These are phyloP conservation scores for Yamadazyma oceani DNA, from an alignment of 1,139 yeast species.

Conservation along the genomic window DNA sequence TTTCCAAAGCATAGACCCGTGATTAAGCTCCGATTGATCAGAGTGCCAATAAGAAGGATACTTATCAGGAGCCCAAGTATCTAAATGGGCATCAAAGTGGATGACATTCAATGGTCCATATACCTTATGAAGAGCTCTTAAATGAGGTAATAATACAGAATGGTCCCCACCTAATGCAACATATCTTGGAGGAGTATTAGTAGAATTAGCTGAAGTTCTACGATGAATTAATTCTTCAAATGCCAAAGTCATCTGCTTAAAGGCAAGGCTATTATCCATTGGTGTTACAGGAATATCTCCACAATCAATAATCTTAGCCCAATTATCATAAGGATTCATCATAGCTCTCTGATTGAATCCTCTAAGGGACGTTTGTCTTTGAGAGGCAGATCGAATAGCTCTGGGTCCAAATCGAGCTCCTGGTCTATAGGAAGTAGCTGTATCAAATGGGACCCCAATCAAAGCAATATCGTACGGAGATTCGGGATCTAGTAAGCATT, in stretches of 20 bases:
- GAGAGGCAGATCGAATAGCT: slow-evolving; percentile 71
- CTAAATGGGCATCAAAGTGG: slow-evolving; percentile 80
- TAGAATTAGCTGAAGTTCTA: slow-evolving; percentile 24
- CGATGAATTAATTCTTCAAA: slow-evolving; percentile 55
- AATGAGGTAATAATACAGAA: slow-evolving; percentile 66
- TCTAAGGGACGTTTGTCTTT: slow-evolving; percentile 63
- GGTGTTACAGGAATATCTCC: slow-evolving; percentile 83
- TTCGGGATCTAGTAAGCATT: slow-evolving; percentile 53
- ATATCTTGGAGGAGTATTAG: slow-evolving; percentile 51
- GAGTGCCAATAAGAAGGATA: slow-evolving; percentile 71
- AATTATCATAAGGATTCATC: slow-evolving; percentile 60
- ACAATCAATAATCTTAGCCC: slow-evolving; percentile 74
- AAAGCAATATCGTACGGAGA: slow-evolving; percentile 60
- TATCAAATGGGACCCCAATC: slow-evolving; percentile 77
- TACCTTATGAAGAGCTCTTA: slow-evolving; percentile 56
- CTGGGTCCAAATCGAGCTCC: slow-evolving; percentile 84
- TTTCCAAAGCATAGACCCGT: slow-evolving; percentile 82
- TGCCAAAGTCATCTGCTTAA: slow-evolving; percentile 68
- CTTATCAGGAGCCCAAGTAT: slow-evolving; percentile 73
- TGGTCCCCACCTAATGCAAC: slow-evolving; percentile 81
- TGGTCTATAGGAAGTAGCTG: slow-evolving; percentile 70
- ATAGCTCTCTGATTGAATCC: slow-evolving; percentile 70
- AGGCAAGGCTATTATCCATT: slow-evolving; percentile 69
- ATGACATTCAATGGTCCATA: slow-evolving; percentile 69
- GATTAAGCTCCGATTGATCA: slow-evolving; percentile 63